Conservation (phyloP, 768 basidiomycete species). For the Trametes elegans region DNA sequence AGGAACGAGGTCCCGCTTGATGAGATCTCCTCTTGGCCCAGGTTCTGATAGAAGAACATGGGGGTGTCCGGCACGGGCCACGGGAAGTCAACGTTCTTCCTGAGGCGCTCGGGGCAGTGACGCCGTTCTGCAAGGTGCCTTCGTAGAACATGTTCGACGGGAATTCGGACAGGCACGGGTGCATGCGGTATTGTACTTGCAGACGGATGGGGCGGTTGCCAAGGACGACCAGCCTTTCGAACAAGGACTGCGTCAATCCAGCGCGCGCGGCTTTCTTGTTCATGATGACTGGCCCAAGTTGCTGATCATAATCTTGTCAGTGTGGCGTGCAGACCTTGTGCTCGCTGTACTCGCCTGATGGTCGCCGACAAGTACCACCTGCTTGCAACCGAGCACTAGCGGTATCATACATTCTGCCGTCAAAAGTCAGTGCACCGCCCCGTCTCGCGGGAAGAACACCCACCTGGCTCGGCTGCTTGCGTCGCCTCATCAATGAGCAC, state of each 20-base stretch:
- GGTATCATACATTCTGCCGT: constrained; percentile 97
- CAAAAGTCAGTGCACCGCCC: constrained; percentile 12
- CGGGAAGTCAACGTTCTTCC: constrained; percentile 99
- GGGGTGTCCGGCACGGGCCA: constrained; percentile 97
- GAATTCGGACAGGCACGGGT: constrained; percentile 98
- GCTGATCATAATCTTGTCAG: constrained; percentile 40
- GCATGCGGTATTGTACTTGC: constrained; percentile 99
- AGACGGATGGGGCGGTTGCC: constrained; percentile 96
- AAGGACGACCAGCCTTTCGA: constrained; percentile 94
- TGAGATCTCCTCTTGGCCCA: constrained; percentile 98
- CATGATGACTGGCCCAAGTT: constrained; percentile 99
- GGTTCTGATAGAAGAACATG: constrained; percentile 99
- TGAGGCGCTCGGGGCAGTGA: constrained; percentile 93
- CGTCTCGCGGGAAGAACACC: constrained; percentile 17
- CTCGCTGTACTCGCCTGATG: constrained; percentile 48
- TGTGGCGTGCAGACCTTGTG: not conserved
- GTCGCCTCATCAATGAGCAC: constrained; percentile 99
- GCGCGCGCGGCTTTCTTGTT: constrained; percentile 99
- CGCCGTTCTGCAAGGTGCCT: constrained; percentile 97
- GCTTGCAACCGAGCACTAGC: constrained; percentile 95
- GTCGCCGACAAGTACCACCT: constrained; percentile 97
- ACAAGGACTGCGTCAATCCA: constrained; percentile 95
- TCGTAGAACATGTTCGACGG: constrained; percentile 99
- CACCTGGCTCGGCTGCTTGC: constrained; percentile 95
- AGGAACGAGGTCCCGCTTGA: constrained; percentile 98